A percentile compares a stretch with the other conserved stretches of the same genome.
Evolutionary conservation across 2,329 filamentous ascomycete species (phyloP).

Genomic region (Alternaria sp.): DNA sequence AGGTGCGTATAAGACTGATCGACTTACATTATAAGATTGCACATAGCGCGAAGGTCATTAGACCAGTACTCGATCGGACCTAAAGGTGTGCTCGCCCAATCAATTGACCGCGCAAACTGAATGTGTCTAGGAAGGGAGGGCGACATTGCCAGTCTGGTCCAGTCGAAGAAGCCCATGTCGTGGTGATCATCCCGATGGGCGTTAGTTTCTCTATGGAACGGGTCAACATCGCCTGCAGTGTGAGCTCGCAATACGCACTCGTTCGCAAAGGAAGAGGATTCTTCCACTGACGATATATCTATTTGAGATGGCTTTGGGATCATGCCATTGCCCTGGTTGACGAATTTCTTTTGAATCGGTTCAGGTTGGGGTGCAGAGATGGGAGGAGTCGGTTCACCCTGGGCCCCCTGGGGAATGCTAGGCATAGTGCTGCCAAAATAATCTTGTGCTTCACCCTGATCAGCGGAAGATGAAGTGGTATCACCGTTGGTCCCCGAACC

Average conservation of each 20-base stretch:
- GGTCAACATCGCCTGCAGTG: slow-evolving; percentile 51
- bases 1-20: not conserved
- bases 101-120: slow-evolving; percentile 72
- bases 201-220: slow-evolving; percentile 44
- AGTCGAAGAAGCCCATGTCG: slow-evolving; percentile 73
- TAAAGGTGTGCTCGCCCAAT: slow-evolving; percentile 77
- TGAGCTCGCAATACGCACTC: slow-evolving; percentile 54
- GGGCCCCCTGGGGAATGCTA: slow-evolving; percentile 17
- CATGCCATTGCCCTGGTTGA: slow-evolving; percentile 5
- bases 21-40: slow-evolving; percentile 76
- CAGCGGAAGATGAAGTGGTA: slow-evolving; percentile 19
- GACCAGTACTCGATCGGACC: slow-evolving; percentile 80
- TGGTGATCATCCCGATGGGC: slow-evolving; percentile 29
- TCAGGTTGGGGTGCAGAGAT: slow-evolving; percentile 14
- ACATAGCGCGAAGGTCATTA: slow-evolving; percentile 76
- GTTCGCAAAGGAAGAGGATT: slow-evolving; percentile 44
- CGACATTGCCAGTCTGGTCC: slow-evolving; percentile 75
- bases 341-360: slow-evolving; percentile 8
- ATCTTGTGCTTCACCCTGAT: slow-evolving; percentile 46
- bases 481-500: slow-evolving; percentile 21
- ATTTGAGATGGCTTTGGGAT: slow-evolving; percentile 24
- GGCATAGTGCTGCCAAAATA: slow-evolving; percentile 52
- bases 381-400: slow-evolving; percentile 23
- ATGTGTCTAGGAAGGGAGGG: slow-evolving; percentile 74
- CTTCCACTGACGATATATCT: slow-evolving; percentile 33